These are phyloP conservation scores for Hymenoscyphus fructigenus DNA, from an alignment of 2,329 filamentous ascomycete species.

Conservation along the genomic window DNA sequence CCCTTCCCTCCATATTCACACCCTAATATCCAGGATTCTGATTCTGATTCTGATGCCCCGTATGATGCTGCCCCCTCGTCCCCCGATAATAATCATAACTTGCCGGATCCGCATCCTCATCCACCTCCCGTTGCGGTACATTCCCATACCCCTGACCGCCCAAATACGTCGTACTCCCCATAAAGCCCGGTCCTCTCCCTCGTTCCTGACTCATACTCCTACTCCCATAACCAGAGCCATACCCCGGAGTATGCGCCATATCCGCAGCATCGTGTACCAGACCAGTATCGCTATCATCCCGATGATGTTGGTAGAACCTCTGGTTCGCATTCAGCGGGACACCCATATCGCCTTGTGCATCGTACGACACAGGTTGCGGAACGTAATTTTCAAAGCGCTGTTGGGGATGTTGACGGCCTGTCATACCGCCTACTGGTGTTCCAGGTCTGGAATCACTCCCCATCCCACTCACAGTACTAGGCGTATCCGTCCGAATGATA, in stretches of 20 bases:
- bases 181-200: constrained; percentile 48
- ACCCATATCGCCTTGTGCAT: constrained; percentile 29
- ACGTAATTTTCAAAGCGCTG: neutral
- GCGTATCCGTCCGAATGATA: constrained; percentile 42
- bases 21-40: neutral
- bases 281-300: constrained; percentile 53
- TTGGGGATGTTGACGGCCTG: constrained; percentile 9
- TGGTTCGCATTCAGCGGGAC: neutral
- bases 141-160: constrained; percentile 60
- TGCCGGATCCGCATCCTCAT: constrained; percentile 31
- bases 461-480: constrained; percentile 25
- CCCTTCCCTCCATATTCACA: neutral
- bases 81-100: constrained; percentile 37
- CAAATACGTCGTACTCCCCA: constrained; percentile 44
- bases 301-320: constrained; percentile 20
- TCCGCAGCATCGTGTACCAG: constrained; percentile 54
- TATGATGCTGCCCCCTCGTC: constrained; percentile 20
- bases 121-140: constrained; percentile 50
- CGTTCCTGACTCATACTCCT: constrained; percentile 40
- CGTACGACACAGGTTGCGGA: constrained; percentile 20
- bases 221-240: constrained; percentile 31
- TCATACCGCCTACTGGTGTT: constrained; percentile 25
- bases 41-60: neutral
- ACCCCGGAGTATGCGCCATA: constrained; percentile 45
- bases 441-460: constrained; percentile 30